Base-by-base conservation (phyloP, 345 rosid genomes). In the Acer saccharum region DNA sequence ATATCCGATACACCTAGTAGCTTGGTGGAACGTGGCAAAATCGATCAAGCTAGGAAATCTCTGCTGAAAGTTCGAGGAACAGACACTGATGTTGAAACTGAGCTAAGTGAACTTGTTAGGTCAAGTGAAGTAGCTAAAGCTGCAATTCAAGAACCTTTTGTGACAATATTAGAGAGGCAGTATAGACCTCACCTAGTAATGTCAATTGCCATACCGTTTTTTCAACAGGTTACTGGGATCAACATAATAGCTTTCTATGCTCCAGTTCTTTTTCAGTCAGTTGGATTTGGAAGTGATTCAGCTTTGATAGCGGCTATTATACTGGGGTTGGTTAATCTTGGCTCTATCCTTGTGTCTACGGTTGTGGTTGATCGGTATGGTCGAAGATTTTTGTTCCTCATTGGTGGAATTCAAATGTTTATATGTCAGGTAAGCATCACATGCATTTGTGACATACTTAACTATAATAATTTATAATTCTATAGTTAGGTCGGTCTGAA, bases 211-310 rank as follows among this genome's bases (percentile, higher is more conserved):
- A 87, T 93, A 61, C 95, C 93, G 0, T 88, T 89, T 81, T 95
- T 95, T 35, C 95, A 92, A 67, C 95, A 92, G 79, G 71, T 95
- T 7, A 95, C 95, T 0, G 98, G 97, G 66, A 89, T 93, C 32
- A 90, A 88, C 77, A 80, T 93, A 21, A 87, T 92, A 61, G 98
- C 94, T 21, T 95, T 95, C 72, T 95, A 89, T 17, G 98, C 98
- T 0, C 98, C 98, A 4, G 88, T 87, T 35, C 79, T 92, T 4
- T 93, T 93, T 81, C 89, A 89, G 61, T 86, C 98, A 7, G 89
- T 93, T 17, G 97, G 98, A 6, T 89, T 93, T 52, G 95, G 97
- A 57, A 89, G 71, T 13, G 85, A 89, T 66, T 83, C 94, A 11
- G 89, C 97, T 57, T 82, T 95, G 32, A 81, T 90, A 12, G 92